Evolutionary conservation across 371 early-diverging fungal genomes (phyloP).

Genomic region (Cladochytrium tenue): DNA sequence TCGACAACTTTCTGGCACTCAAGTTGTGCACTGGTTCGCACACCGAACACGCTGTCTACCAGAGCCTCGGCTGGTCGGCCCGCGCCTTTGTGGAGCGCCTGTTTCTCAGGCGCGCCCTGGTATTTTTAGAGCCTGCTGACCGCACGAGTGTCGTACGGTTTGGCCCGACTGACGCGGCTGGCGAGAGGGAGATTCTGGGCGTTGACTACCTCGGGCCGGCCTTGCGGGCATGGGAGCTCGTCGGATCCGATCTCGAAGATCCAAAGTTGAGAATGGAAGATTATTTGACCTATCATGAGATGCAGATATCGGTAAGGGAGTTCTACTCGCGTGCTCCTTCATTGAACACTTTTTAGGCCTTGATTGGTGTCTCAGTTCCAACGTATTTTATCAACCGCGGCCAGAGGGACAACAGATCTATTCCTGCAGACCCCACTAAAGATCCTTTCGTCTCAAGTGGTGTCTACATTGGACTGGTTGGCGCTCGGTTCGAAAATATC

Average conservation of each 20-base stretch:
- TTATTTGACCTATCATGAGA: constrained; percentile 7
- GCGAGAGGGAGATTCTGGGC: neutral
- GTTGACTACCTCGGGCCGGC: neutral
- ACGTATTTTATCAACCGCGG: constrained; percentile 40
- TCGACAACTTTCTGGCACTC: neutral
- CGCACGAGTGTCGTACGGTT: constrained; percentile 17
- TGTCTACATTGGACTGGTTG: constrained; percentile 36
- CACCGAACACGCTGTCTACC: constrained; percentile 3
- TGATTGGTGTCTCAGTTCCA: constrained; percentile 31
- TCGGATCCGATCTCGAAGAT: neutral
- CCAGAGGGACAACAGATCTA: constrained; percentile 18
- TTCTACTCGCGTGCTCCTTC: no score
- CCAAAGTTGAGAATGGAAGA: neutral
- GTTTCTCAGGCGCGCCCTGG: constrained; percentile 26
- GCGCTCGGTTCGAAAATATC: constrained; percentile 34
- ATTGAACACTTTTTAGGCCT: constrained; percentile 26
- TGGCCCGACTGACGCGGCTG: neutral
- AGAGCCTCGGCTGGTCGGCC: neutral
- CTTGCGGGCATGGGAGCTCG: neutral
- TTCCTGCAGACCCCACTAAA: neutral
- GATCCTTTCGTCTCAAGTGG: constrained; percentile 8
- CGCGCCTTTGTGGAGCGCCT: constrained; percentile 19
- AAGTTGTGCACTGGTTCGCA: neutral
- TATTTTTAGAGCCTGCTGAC: constrained; percentile 20
- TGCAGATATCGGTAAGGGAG: constrained; percentile 14